Base-by-base conservation (phyloP, 768 basidiomycete genomes). In the Artomyces pyxidatus region DNA sequence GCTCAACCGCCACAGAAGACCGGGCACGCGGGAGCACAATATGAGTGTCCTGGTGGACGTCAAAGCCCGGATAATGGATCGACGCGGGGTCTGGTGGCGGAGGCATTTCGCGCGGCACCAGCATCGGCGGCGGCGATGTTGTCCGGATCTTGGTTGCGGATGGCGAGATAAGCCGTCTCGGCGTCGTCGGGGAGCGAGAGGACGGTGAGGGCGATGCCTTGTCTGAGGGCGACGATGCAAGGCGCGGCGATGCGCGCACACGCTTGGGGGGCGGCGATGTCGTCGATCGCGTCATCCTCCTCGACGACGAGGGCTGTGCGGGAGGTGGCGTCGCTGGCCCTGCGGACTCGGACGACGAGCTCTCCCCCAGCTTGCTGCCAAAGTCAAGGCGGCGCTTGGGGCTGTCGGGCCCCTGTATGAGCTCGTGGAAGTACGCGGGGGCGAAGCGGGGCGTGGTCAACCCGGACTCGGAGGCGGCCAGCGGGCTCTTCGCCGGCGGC, bases 1-100 rank as follows among this genome's bases (percentile, higher is more conserved):
- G 38, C 23, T 43, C 48, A 38, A 23, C 42, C 6, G 45, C 47
- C 2, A 49, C 41, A 10, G 23, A 42, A 14, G 53, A 52, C n/a
- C 46, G 53, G 23, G 47, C 42, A 26, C 40, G 35, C 7, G 47
- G 52, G 32, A 55, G 37, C 16, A 32, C 41, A 29, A 57, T n/a
- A 29, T 57, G 56, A n/a, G 42, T 55, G 47, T 57, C 56, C n/a
- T 32, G 37, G 41, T 51, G 49, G 25, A 57, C 53, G 45, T 57
- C 53, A 17, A 57, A 57, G 2, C 56, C 56, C 10, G 56, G 56
- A 28, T 57, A 55, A 26, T 57, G 56, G 43, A 39, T 44, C 6
- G 56, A 57, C 14, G 39, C 47, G 42, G 53, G 56, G 37, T 57
- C 47, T 16, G 53, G 47, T 1, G 40, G 42, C 10, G 44, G 49